phyloP scores from a whole-genome alignment of 2,329 filamentous ascomycete species.

The Fusarium brachygibbosum region DNA sequence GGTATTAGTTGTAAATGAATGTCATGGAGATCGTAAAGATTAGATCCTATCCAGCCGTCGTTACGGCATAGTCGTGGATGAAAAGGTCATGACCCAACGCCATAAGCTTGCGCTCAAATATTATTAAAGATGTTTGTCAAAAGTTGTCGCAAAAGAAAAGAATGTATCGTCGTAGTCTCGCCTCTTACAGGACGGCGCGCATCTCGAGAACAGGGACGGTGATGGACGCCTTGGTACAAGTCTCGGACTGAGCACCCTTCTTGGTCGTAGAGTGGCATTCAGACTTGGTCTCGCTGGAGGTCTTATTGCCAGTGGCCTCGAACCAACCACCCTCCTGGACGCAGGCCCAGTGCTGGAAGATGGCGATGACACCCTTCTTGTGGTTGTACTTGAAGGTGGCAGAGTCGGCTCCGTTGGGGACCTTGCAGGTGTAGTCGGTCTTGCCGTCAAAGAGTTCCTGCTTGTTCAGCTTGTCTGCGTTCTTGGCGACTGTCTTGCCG shows the following conservation, averaged over 20 bases:
- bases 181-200: conserved; percentile 47
- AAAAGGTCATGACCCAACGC: conserved; percentile 35
- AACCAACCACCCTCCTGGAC: conserved; percentile 55
- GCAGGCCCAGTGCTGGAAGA: conserved; percentile 66
- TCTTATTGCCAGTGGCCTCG: conserved; percentile 49
- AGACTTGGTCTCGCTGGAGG: conserved; percentile 45
- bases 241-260: conserved; percentile 53
- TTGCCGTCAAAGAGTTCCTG: conserved; percentile 66
- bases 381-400: conserved; percentile 61
- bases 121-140: conserved; percentile 27
- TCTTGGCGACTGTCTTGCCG: conserved; percentile 55
- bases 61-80: conserved; percentile 45
- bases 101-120: conserved; percentile 35
- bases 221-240: conserved; percentile 47
- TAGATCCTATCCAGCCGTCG: conserved; percentile 44
- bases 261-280: conserved; percentile 4
- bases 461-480: conserved; percentile 4
- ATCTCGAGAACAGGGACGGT: conserved; percentile 49
- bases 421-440: conserved; percentile 59
- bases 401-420: conserved; percentile 48
- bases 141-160: conserved; percentile 12
- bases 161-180: not conserved
- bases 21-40: conserved; percentile 43
- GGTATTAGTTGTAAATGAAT: conserved; percentile 43
- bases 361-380: conserved; percentile 53